A percentile compares a stretch with the other conserved stretches of the same genome.
Evolutionary conservation across 2,329 filamentous ascomycete genomes (phyloP).

Genomic region (Hawksworthiomyces lignivorus): DNA sequence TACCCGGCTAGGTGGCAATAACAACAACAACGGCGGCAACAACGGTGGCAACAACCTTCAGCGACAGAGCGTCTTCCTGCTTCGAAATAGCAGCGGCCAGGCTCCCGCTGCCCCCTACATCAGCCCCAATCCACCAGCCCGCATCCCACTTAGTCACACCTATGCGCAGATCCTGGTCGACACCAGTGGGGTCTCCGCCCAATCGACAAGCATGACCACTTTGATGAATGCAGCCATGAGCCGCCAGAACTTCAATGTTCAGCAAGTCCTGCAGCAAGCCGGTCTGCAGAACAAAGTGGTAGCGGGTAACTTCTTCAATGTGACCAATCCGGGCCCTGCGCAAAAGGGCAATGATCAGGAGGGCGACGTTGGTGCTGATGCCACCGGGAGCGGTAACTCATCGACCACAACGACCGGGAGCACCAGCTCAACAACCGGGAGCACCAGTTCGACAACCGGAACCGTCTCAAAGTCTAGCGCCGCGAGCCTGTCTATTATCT

Average conservation of each 20-base stretch:
- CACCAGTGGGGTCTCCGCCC: constrained; percentile 23
- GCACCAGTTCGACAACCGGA: no score
- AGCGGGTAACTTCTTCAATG: constrained; percentile 31
- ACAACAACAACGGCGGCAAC: constrained; percentile 16
- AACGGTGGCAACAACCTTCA: neutral
- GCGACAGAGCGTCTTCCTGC: constrained; percentile 21
- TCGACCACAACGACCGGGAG: neutral
- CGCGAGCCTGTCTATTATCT: neutral
- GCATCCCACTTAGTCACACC: constrained; percentile 29
- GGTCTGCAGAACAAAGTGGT: constrained; percentile 25
- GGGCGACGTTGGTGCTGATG: neutral
- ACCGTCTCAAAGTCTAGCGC: neutral
- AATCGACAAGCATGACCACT: constrained; percentile 14
- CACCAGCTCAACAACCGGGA: no score
- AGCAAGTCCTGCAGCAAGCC: constrained; percentile 22
- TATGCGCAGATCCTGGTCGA: constrained; percentile 33
- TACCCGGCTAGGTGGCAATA: constrained; percentile 19
- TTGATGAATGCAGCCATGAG: constrained; percentile 22
- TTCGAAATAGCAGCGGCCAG: constrained; percentile 24
- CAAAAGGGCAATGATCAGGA: neutral
- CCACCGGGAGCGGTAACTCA: neutral
- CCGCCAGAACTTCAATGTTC: constrained; percentile 26
- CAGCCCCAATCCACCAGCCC: constrained; percentile 30
- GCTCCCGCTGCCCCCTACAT: constrained; percentile 25
- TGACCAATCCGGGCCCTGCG: constrained; percentile 27